phyloP scores from a whole-genome alignment of 345 rosid genomes.

The Balakata baccata region DNA sequence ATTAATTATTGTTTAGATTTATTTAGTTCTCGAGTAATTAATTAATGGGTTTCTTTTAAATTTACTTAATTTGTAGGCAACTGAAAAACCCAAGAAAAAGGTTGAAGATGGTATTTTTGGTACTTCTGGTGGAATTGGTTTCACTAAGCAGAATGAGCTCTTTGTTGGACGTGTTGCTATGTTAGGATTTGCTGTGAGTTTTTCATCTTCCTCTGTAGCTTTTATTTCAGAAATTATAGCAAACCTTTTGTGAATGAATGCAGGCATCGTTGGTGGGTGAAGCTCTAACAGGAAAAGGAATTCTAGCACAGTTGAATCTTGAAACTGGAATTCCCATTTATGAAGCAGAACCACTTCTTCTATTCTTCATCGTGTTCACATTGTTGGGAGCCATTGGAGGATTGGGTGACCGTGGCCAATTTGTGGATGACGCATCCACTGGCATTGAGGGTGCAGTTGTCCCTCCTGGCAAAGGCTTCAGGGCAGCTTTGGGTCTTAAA shows the following conservation, averaged over 20 bases:
- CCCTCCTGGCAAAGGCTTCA: slow-evolving; percentile 70
- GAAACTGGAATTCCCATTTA: slow-evolving; percentile 95
- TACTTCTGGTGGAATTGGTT: slow-evolving; percentile 95
- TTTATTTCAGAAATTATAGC: neutral
- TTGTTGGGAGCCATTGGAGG: slow-evolving; percentile 96
- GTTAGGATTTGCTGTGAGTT: slow-evolving; percentile 93
- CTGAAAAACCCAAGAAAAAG: slow-evolving; percentile 39
- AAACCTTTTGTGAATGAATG: neutral
- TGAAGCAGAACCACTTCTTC: slow-evolving; percentile 95
- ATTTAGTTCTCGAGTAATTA: too few relatives aligned
- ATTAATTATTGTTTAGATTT: too few relatives aligned
- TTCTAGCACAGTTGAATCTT: slow-evolving; percentile 69
- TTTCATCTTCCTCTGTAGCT: neutral
- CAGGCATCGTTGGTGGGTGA: slow-evolving; percentile 94
- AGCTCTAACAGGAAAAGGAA: slow-evolving; percentile 89
- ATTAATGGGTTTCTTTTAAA: too few relatives aligned
- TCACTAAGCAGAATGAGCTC: slow-evolving; percentile 89
- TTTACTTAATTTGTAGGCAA: slow-evolving; percentile 2
- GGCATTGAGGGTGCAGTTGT: slow-evolving; percentile 79
- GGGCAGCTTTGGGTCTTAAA: slow-evolving; percentile 71
- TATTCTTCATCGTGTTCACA: slow-evolving; percentile 92
- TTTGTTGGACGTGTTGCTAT: slow-evolving; percentile 99
- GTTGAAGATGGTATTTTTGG: slow-evolving; percentile 92
- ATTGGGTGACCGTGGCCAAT: slow-evolving; percentile 81
- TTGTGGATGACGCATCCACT: slow-evolving; percentile 72